Evolutionary conservation across 139 green algal genomes (phyloP).

Genomic region (Picochlorum sp.): DNA sequence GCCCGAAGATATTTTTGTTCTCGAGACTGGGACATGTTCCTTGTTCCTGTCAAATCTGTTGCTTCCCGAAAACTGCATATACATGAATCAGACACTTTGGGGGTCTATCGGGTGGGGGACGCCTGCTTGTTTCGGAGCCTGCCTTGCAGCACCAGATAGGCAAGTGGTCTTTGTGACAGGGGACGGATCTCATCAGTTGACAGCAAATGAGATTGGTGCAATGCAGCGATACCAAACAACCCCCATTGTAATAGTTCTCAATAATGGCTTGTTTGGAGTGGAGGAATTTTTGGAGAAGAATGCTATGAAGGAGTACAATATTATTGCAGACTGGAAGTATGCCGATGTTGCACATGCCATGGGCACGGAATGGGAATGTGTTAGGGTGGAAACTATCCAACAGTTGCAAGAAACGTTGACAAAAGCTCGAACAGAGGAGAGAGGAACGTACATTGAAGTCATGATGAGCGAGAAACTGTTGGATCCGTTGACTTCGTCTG

Average conservation of each 20-base stretch:
- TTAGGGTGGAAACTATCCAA: background rate
- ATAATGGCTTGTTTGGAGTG: background rate
- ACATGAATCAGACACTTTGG: conserved; percentile 6
- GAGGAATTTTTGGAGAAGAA: conserved; percentile 8
- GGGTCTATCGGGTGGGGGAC: conserved; percentile 4
- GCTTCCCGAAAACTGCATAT: background rate
- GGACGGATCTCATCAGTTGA: conserved; percentile 1
- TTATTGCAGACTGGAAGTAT: background rate
- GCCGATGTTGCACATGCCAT: background rate
- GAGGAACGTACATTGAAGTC: conserved; percentile 1
- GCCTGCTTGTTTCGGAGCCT: conserved; percentile 1
- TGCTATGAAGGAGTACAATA: background rate
- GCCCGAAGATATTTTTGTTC: background rate
- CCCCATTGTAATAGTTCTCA: background rate
- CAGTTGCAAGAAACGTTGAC: background rate
- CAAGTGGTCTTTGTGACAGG: background rate
- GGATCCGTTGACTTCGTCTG: background rate
- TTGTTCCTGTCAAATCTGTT: background rate
- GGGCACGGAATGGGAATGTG: background rate
- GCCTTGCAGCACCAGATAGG: background rate
- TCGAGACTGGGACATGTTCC: background rate
- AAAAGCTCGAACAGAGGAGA: background rate
- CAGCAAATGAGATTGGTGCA: background rate
- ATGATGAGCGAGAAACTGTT: background rate
- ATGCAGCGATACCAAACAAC: background rate